phyloP scores from a whole-genome alignment of 805 yeast species.

The Wickerhamiella kurtzmanii region DNA sequence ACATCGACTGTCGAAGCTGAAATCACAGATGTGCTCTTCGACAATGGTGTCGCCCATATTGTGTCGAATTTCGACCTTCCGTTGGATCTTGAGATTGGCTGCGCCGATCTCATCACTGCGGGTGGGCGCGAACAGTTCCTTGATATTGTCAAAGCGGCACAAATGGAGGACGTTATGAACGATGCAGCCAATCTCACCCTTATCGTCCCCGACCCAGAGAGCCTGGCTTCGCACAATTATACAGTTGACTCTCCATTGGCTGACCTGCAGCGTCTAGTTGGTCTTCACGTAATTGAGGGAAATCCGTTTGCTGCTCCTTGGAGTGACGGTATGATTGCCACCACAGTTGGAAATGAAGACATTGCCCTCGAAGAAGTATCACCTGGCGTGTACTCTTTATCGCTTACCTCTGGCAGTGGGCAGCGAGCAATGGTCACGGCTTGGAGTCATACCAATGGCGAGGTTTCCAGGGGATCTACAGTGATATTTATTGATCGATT shows the following conservation, averaged over 20 bases:
- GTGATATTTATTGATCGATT: constrained; percentile 24
- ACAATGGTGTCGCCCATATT: constrained; percentile 76
- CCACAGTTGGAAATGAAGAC: constrained; percentile 20
- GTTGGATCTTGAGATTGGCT: constrained; percentile 35
- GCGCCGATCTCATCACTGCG: constrained; percentile 42
- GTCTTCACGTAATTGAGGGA: constrained; percentile 56
- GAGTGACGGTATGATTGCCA: constrained; percentile 14
- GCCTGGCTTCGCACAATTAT: constrained; percentile 40
- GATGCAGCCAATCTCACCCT: constrained; percentile 39
- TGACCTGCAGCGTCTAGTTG: constrained; percentile 31
- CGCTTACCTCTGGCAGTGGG: constrained; percentile 19
- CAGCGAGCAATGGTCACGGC: constrained; percentile 18
- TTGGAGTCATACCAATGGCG: constrained; percentile 16
- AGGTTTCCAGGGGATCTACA: constrained; percentile 15
- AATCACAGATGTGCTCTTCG: constrained; percentile 54
- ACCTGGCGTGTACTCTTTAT: constrained; percentile 6
- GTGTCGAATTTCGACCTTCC: constrained; percentile 48
- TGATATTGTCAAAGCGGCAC: constrained; percentile 29
- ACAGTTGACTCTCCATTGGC: constrained; percentile 28
- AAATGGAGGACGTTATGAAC: constrained; percentile 27
- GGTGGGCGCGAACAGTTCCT: constrained; percentile 37
- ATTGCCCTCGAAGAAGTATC: constrained; percentile 19
- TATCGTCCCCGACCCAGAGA: constrained; percentile 55
- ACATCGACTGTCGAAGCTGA: constrained; percentile 8
- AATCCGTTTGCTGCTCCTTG: constrained; percentile 26